A percentile compares a stretch with the other conserved stretches of the same genome.
Evolutionary conservation across 208 protist species (phyloP).

Genomic region (Leptomonas pyrrhocoris): DNA sequence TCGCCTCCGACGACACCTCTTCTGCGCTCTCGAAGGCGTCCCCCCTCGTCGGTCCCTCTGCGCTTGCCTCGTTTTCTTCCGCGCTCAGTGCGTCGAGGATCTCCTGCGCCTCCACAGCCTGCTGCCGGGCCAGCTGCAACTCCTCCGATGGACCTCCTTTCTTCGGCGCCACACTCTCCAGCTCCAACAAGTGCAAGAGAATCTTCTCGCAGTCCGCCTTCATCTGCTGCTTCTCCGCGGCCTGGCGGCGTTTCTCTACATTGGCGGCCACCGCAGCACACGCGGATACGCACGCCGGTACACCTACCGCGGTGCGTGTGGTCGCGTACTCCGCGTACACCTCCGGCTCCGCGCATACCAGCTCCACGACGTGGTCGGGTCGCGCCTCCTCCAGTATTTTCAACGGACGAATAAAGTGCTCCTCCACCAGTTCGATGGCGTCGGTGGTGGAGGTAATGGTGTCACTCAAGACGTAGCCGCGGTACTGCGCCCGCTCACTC

Average conservation of each 20-base stretch:
- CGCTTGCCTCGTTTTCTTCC: slow-evolving; percentile 15
- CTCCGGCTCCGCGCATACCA: slow-evolving; percentile 44
- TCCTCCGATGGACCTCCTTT: slow-evolving; percentile 37
- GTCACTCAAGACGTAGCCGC: slow-evolving; percentile 88
- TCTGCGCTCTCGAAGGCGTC: slow-evolving; percentile 8
- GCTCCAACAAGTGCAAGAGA: slow-evolving; percentile 29
- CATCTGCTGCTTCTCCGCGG: slow-evolving; percentile 39
- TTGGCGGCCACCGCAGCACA: slow-evolving; percentile 16
- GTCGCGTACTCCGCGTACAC: slow-evolving; percentile 42
- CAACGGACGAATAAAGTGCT: slow-evolving; percentile 27
- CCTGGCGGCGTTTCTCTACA: slow-evolving; percentile 20
- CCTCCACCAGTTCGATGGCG: slow-evolving; percentile 33
- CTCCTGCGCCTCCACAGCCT: slow-evolving; percentile 44
- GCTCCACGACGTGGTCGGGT: slow-evolving; percentile 64
- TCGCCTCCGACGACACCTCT: background rate
- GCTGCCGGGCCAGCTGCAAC: slow-evolving; percentile 39
- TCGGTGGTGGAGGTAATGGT: slow-evolving; percentile 29
- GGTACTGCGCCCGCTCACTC: slow-evolving; percentile 38
- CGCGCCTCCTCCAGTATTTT: slow-evolving; percentile 43
- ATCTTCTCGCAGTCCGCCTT: slow-evolving; percentile 34
- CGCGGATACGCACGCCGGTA: slow-evolving; percentile 12
- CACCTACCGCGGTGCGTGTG: background rate
- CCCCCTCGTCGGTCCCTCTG: background rate
- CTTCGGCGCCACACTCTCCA: slow-evolving; percentile 36
- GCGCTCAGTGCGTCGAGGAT: slow-evolving; percentile 39